These are phyloP conservation scores for Teunomyces stri DNA, from an alignment of 805 yeast genomes.

Conservation along the genomic window DNA sequence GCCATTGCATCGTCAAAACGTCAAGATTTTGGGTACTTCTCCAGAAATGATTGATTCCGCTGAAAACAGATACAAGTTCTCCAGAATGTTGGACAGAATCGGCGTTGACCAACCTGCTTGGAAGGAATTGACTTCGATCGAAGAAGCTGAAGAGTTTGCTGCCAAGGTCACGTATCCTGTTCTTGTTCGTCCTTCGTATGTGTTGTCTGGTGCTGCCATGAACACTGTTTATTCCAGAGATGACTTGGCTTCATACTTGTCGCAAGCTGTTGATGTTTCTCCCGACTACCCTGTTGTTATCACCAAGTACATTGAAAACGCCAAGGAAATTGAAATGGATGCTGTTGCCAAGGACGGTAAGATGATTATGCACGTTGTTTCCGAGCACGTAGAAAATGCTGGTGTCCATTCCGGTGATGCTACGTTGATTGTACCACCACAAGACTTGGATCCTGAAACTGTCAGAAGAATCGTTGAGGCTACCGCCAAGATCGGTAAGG, in stretches of 20 bases:
- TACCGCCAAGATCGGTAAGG: conserved; percentile 93
- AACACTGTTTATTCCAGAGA: conserved; percentile 89
- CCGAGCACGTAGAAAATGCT: conserved; percentile 98
- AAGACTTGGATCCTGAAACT: conserved; percentile 88
- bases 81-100: conserved; percentile 93
- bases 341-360: conserved; percentile 96
- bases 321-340: conserved; percentile 98
- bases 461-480: conserved; percentile 90
- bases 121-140: conserved; percentile 93
- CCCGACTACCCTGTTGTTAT: conserved; percentile 98
- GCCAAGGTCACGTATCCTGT: conserved; percentile 91
- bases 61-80: conserved; percentile 95
- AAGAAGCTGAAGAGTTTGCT: conserved; percentile 91
- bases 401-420: conserved; percentile 99
- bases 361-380: conserved; percentile 93
- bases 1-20: conserved; percentile 88
- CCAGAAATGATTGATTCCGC: conserved; percentile 99
- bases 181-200: conserved; percentile 95
- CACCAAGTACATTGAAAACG: conserved; percentile 93
- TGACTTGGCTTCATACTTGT: conserved; percentile 81
- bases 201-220: conserved; percentile 98
- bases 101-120: conserved; percentile 99
- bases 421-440: conserved; percentile 94
- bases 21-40: conserved; percentile 92
- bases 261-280: conserved; percentile 95